Conservation (phyloP, 1,284 basidiomycete species). For the Xerocomus minutiporus region DNA sequence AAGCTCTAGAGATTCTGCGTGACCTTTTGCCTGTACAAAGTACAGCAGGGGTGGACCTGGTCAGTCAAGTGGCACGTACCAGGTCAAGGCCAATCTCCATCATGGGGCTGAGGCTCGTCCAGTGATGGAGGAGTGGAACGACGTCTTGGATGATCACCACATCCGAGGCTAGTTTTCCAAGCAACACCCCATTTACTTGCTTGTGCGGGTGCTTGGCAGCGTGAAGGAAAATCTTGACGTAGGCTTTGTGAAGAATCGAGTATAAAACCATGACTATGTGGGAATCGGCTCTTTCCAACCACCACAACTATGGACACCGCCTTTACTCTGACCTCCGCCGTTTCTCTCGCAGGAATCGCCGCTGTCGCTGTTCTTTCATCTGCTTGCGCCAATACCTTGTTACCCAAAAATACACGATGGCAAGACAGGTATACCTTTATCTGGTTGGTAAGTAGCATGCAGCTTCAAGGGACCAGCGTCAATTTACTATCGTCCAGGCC, state of each 20-base stretch:
- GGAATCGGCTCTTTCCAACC: too few species aligned
- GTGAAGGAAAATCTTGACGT: conserved; percentile 66
- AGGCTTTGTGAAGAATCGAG: conserved; percentile 51
- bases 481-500: conserved; percentile 38
- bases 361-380: conserved; percentile 48
- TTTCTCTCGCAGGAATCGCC: conserved; percentile 58
- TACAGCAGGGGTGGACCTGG: conserved; percentile 1
- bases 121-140: conserved; percentile 73
- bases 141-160: conserved; percentile 53
- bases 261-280: conserved; percentile 40
- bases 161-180: conserved; percentile 43
- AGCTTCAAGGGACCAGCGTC: neutral
- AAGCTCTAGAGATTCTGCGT: conserved; percentile 48
- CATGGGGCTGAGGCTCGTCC: conserved; percentile 73
- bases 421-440: conserved; percentile 66
- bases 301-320: conserved; percentile 31
- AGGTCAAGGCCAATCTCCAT: conserved; percentile 76
- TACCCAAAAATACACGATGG: conserved; percentile 59
- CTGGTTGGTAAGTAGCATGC: conserved; percentile 53
- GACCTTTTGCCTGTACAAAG: conserved; percentile 45
- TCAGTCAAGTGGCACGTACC: conserved; percentile 38
- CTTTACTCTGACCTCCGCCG: conserved; percentile 65
- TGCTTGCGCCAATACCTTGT: conserved; percentile 44
- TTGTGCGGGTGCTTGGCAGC: conserved; percentile 69
- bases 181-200: conserved; percentile 62